Base-by-base conservation (phyloP, 306 rosid genomes). In the Lupinus albus region DNA sequence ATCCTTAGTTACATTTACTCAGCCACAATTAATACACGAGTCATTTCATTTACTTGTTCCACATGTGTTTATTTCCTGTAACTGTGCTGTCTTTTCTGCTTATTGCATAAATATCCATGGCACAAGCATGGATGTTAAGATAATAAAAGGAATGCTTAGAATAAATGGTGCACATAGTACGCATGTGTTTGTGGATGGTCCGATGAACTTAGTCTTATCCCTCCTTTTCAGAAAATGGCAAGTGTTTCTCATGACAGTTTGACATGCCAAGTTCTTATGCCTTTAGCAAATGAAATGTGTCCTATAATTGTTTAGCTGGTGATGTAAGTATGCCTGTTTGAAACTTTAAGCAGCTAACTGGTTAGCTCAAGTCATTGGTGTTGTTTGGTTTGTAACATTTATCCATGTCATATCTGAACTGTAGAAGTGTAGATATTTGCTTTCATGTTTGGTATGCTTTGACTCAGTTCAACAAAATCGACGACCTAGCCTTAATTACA, bases 201-300 rank as follows among this genome's bases (percentile, higher is more conserved):
- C 13, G 36, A 35, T 36, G 33, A 47, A 9, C 74, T 42, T 39
- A 45, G 50, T 51, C 30, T 38, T 17, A 41, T 38, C 30, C 53
- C 42, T 39, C 67, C 17, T 59, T 18, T 36, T 55, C 9, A 57
- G 66, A 59, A 38, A 33, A 8, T 11, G 3, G 54, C 49, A 12
- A 13, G 21, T 59, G 41, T 17, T 30, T 46, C 66, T 58, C n/a
- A 4, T 14, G 25, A 11, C 58, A 64, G 11, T 12, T 12, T 67
- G 50, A 32, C 50, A 50, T 18, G 21, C 36, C 5, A 36, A 51
- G 38, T 67, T 67, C 38, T 49, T 66, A 65, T 51, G 61, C 18
- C 48, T 67, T 67, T 17, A 67, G 62, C 14, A 52, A 21, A 68
- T 39, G 20, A 67, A 67, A 57, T 8, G 8, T 25, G 15, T 68